Evolutionary conservation across 129 eudicot species (phyloP), one percentile per base, ranked within the genome.

Genomic region (Centaurea solstitialis): DNA sequence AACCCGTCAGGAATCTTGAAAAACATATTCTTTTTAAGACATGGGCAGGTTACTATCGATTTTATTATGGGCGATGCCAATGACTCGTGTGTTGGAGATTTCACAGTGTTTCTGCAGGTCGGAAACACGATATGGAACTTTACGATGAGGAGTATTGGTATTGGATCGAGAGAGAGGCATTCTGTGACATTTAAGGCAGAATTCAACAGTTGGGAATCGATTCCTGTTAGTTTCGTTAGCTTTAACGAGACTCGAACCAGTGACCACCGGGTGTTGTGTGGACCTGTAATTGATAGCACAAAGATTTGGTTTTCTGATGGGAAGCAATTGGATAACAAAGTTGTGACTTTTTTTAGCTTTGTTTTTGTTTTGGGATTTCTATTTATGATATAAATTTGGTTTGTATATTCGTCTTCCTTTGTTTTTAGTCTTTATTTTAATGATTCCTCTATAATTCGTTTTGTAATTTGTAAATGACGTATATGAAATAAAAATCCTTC

Each of bases 1-100:
- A 57, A 12, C 38, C 87, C 87, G 5, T 83, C 87, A 20, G 83
- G 78, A 0, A 73, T 85, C 13, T 7, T 33, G 39, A 66, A 23
- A 57, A 76, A 22, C 68, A 1, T 17, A 39, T 0, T 1, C 24
- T 80, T 88, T 70, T 59, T 33, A 5, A 70, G 30, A 64, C 84
- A 59, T 9, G 59, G 68, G 22, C 33, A 76, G 69, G 80, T 79
- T 65, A 78, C 68, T 35, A 13, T 88, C 9, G 84, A 82, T 4
- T 88, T 85, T 72, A 82, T 80, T 28, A 81, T 82, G 67, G 87
- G 85, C 15, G 89, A 88, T 73, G 85, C 89, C 9, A 80, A 82
- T 17, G 81, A 88, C 50, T 88, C 89, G 17, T 87, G 85, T 72
- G 82, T 71, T 13, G 88, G 88, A 18, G 79, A 82, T 79, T 73